Percentiles rank a stretch among this genome's conserved stretches.
Conservation (phyloP, 805 yeast genomes). For the Kodamaea kaohsiungensis region DNA sequence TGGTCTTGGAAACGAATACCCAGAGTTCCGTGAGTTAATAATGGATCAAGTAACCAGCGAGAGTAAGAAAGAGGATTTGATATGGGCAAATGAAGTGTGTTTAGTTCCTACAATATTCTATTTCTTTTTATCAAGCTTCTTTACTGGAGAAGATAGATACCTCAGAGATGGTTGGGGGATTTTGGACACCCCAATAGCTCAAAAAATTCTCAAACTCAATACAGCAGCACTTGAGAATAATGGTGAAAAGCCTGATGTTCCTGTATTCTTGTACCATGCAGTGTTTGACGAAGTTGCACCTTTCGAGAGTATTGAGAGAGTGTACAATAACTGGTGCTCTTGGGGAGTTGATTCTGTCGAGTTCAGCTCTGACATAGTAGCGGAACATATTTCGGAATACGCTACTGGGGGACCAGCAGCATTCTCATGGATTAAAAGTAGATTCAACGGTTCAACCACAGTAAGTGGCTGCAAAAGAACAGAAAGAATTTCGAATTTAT, state of each 20-base stretch:
- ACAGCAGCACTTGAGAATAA: neutral
- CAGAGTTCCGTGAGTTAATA: slow-evolving; percentile 15
- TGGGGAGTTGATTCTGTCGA: slow-evolving; percentile 17
- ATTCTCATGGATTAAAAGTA: slow-evolving; percentile 18
- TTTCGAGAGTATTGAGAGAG: slow-evolving; percentile 8
- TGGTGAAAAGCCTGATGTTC: slow-evolving; percentile 3
- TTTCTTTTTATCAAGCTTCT: neutral
- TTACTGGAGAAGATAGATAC: slow-evolving; percentile 14
- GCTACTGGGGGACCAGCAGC: slow-evolving; percentile 17
- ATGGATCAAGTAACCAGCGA: neutral
- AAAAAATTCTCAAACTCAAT: neutral
- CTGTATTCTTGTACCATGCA: slow-evolving; percentile 15
- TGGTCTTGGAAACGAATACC: slow-evolving; percentile 32
- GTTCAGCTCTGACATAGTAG: slow-evolving; percentile 23
- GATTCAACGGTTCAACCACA: slow-evolving; percentile 15
- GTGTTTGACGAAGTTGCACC: slow-evolving; percentile 14
- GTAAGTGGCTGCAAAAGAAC: slow-evolving; percentile 19
- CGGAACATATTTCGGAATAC: slow-evolving; percentile 24
- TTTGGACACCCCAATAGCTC: neutral
- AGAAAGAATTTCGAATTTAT: slow-evolving; percentile 50
- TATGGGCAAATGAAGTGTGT: slow-evolving; percentile 4
- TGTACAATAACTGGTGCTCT: slow-evolving; percentile 29
- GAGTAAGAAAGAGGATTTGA: neutral
- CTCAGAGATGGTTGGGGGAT: slow-evolving; percentile 14
- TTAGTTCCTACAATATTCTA: slow-evolving; percentile 2